Base-by-base conservation (phyloP, 768 basidiomycete genomes). In the Lentinula detonsa region DNA sequence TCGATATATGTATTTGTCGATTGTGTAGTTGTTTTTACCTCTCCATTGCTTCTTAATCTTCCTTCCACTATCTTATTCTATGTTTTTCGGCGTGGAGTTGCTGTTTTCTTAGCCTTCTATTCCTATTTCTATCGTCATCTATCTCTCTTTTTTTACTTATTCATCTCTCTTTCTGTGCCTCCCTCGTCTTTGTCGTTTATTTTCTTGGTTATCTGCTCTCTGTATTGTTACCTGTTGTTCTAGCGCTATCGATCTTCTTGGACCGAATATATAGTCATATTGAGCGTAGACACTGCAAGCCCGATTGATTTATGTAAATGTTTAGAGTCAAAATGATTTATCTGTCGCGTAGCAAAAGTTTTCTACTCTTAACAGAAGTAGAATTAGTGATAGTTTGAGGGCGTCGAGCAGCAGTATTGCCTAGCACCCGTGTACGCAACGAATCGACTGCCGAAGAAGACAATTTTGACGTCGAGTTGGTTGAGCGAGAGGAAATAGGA, bases 221-320 rank as follows among this genome's bases (percentile, higher is more conserved):
- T 82, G 81, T 81, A 81, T 76, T 80, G 70, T 63, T 81, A 80
- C 66, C 73, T 82, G 82, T 84, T 84, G 81, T 85, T 83, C 70
- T 78, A 75, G 73, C 72, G 84, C 82, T 85, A 78, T 85, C 82
- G 77, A 78, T 51, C 75, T 75, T 78, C 73, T 74, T 78, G 31
- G 46, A 48, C 46, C 34, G 35, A 39, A 49, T 35, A 59, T 34
- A 59, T 35, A 59, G 35, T 13, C 16, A 8, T 1, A 43, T 10
- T 49, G 35, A 46, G 43, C 31, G 15, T 16, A 53, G 18, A 53
- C 51, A 53, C 37, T 39, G 2, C 7, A 39, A 39, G 37, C 37
- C 7, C 37, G 37, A 39, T 37, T 37, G 8, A 37, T 39, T 39
- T 39, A 2, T 39, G 2, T 39, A 39, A 28, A 4, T 28, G 28